Evolutionary conservation across 805 yeast species (phyloP), one percentile per base, ranked within the genome.

Genomic region (Nakazawaea laoshanensis): DNA sequence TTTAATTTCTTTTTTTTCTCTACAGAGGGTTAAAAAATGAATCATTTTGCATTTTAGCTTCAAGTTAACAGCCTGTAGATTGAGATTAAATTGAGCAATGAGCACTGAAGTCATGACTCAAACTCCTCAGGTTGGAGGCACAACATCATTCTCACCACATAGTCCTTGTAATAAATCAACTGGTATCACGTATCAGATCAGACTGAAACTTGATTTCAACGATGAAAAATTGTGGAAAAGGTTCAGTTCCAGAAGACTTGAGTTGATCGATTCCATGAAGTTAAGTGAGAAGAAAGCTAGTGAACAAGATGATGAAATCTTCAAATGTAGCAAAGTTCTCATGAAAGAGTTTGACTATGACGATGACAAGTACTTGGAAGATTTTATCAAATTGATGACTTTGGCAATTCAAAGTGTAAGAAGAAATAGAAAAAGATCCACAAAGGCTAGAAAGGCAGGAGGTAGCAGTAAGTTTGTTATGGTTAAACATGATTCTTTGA

Each of bases 341-440:
- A 63, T 94, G 46, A 61, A 66, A 2, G 98, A 92, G 57, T 92
- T 85, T 47, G 73, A 75, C 4, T 88, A 77, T 50, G 15, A 21
- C 9, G 29, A 26, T 9, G 70, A 79, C 2, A 57, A 55, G 2
- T 67, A 65, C 5, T 65, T 75, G 18, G 55, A 63, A 1, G 97
- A 92, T 43, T 89, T 89, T 51, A 95, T 87, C 53, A 83, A 80
- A 52, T 65, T 89, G 22, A 96, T 92, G 0, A 64, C 95, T 23
- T 94, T 95, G 7, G 97, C 96, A 1, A 79, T 89, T 18, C 98
- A 89, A 55, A 79, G 94, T 32, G 96, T 84, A 2, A 63, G 97
- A 41, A 64, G 98, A 43, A 89, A 89, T 53, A 67, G 95, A 39
- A 84, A 80, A 49, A 56, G 95, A 42, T 70, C 74, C 4, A 47